phyloP scores from a whole-genome alignment of 177 flowering plant species.

The Vitis hybrid region DNA sequence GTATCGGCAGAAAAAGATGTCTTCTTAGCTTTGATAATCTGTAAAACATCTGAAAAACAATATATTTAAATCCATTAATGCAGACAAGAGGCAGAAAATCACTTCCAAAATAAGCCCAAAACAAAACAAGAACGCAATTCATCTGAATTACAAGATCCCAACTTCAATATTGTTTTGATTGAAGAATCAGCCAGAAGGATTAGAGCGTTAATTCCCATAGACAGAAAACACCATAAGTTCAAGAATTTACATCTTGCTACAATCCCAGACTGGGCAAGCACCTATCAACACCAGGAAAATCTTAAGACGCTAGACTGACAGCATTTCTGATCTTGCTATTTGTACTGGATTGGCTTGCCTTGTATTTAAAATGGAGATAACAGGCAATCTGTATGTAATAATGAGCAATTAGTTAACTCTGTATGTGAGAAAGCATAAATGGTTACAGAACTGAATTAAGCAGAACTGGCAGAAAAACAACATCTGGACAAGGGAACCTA shows the following conservation, averaged over 20 bases:
- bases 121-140: slow-evolving; percentile 41
- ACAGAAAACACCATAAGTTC: slow-evolving; percentile 2
- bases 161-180: slow-evolving; percentile 73
- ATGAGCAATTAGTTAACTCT: not conserved
- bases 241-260: too few relatives aligned
- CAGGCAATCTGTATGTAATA: slow-evolving; percentile 66
- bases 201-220: slow-evolving; percentile 39
- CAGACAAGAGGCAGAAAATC: not conserved
- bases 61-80: too few relatives aligned
- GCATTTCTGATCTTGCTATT: slow-evolving; percentile 50
- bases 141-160: slow-evolving; percentile 65
- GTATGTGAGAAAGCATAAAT: not conserved
- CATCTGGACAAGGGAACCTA: slow-evolving; percentile 92
- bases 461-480: slow-evolving; percentile 66
- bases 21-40: too few relatives aligned
- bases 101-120: not conserved
- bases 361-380: slow-evolving; percentile 68
- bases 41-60: slow-evolving; percentile 43
- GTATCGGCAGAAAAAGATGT: too few relatives aligned
- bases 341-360: slow-evolving; percentile 49
- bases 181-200: slow-evolving; percentile 63
- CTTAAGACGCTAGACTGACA: too few relatives aligned
- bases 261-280: not conserved
- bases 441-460: not conserved
- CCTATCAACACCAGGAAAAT: too few relatives aligned